A percentile compares a stretch with the other conserved stretches of the same genome.
These are phyloP conservation scores for Suillus placidus DNA, from an alignment of 768 basidiomycete species.

Conservation along the genomic window DNA sequence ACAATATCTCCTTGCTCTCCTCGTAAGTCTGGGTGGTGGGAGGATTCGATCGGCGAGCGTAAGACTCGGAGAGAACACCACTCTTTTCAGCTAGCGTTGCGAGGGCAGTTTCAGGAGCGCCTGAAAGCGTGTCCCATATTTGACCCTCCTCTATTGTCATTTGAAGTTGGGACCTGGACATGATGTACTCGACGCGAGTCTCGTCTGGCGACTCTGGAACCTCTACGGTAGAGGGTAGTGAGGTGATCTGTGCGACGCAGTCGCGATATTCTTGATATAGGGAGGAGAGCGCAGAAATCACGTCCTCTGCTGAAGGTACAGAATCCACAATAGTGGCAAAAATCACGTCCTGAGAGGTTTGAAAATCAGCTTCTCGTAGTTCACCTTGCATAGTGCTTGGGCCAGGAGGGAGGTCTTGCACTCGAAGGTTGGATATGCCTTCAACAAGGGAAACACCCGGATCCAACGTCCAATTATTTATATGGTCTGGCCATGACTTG, in stretches of 20 bases:
- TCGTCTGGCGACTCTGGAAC: constrained; percentile 31
- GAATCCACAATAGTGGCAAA: neutral
- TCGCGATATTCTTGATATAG: constrained; percentile 54
- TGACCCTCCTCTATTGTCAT: constrained; percentile 62
- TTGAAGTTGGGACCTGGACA: constrained; percentile 66
- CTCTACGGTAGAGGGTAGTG: constrained; percentile 37
- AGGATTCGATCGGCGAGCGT: constrained; percentile 58
- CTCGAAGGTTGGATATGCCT: neutral
- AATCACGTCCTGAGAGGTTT: neutral
- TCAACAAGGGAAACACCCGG: neutral
- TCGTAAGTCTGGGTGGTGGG: constrained; percentile 70
- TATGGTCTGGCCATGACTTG: neutral
- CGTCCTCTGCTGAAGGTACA: constrained; percentile 23
- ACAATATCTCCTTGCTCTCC: constrained; percentile 68
- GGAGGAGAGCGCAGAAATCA: constrained; percentile 43
- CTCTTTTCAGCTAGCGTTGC: constrained; percentile 53
- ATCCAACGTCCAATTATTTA: neutral
- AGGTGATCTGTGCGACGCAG: constrained; percentile 47
- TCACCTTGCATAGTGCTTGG: neutral
- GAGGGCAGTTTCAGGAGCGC: constrained; percentile 24
- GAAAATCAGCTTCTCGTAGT: constrained; percentile 1
- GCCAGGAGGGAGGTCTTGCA: neutral
- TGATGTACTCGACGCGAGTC: constrained; percentile 44
- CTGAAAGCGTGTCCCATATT: constrained; percentile 55
- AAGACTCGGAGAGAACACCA: constrained; percentile 61